Evolutionary conservation across 164 flowering plant species (phyloP), one percentile per base, ranked within the genome.

Genomic region (Annona squamosa): DNA sequence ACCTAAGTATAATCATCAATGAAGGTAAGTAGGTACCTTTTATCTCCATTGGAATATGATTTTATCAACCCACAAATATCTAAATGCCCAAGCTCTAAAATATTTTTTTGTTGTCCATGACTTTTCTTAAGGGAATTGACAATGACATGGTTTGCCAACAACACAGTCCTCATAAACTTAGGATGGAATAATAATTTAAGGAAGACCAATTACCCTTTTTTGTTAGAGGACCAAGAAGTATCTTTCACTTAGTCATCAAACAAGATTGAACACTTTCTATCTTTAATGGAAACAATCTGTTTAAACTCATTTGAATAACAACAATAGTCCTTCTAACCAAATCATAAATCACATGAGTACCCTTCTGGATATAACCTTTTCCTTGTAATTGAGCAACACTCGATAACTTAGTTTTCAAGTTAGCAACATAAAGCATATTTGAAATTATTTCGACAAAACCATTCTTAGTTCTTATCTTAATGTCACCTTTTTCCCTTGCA

Each of bases 401-500:
- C 70, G 3, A 69, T 69, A 17, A 63, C 48, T 74, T 74, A 43
- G 59, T 74, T 59, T 68, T 67, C 57, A 74, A 56, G 19, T 48
- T 57, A 43, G 62, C 67, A 46, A 74, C 76, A 44, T 67, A 67
- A 59, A 67, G 37, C 1, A 79, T 76, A 70, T 79, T 70, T 41
- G 70, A 73, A 18, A 79, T 79, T 46, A 45, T 66, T 67, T 75
- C 73, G 2, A 70, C 65, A 67, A 71, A 76, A 59, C 73, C 75
- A 76, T 79, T 73, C 43, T 72, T 79, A 66, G 76, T 70, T 69
- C 62, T 70, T 65, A 79, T 74, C 26, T 71, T 46, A 71, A 79
- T 77, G 48, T 79, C 74, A 48, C 81, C 72, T 63, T 79, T 79
- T 76, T 74, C 76, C 73, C 44, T 73, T 5, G 73, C 78, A 3